Evolutionary conservation across 345 rosid species (phyloP), one percentile per base, ranked within the genome.

Genomic region (Psidium guajava): DNA sequence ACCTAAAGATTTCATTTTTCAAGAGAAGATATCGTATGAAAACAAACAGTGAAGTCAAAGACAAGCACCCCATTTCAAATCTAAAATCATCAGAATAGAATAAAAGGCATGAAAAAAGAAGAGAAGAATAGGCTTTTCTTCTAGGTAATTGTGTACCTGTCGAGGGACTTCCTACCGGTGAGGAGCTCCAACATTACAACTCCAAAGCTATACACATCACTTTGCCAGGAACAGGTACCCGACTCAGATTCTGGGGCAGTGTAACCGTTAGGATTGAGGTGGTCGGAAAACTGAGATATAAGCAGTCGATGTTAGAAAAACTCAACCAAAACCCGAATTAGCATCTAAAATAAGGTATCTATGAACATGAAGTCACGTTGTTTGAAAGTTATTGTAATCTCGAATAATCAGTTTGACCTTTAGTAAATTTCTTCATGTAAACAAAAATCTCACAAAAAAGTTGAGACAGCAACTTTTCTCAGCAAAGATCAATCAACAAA

Each of bases 101-200:
- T 64, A 16, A 2, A 36, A 36, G 24, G 5, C 80, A 18, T 18
- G 47, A 69, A 69, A 32, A 69, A 18, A 11, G 11, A 69, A 32
- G 77, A 69, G 18, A 69, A 69, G 80, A 69, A 32, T 36, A 18
- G 80, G 47, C 6, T 69, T 69, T 69, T 69, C 77, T 64, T 64
- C 80, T 8, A 5, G 47, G 3, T 81, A 27, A 24, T 44, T 42
- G 32, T 50, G 14, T 42, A 96, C 99, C 98, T 95, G 91, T 97
- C 98, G 80, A 89, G 90, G 54, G 99, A 87, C 88, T 91, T 94
- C 81, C 96, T 91, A 47, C 98, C 98, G 0, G 98, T 93, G 80
- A 97, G 98, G 73, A 97, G 94, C 88, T 97, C 99, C 83, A 97
- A 92, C 98, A 97, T 94, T 85, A 97, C 95, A 77, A 97, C 96